These are phyloP conservation scores for Salvia splendens DNA, from an alignment of 257 asterid species.

Conservation along the genomic window DNA sequence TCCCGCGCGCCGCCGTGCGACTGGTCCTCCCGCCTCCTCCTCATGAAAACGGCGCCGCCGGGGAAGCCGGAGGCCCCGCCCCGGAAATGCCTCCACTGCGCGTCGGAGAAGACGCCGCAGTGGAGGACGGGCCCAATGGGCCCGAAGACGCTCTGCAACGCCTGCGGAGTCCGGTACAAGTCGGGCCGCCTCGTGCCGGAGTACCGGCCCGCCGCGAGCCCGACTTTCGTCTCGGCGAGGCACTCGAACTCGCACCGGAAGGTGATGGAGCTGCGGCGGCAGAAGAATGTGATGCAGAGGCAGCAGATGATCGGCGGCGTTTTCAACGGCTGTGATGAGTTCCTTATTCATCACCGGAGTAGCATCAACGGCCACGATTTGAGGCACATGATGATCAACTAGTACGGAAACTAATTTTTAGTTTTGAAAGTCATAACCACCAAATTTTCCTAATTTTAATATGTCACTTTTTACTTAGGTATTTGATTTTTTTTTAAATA, in stretches of 20 bases:
- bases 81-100: slow-evolving; percentile 87
- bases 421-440: slow-evolving; percentile 43
- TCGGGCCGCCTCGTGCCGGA: slow-evolving; percentile 97
- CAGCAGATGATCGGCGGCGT: slow-evolving; percentile 58
- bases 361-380: slow-evolving; percentile 62
- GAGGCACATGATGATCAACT: slow-evolving; percentile 62
- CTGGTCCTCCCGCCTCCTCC: slow-evolving; percentile 91
- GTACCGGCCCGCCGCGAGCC: slow-evolving; percentile 97
- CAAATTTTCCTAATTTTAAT: slow-evolving; percentile 47
- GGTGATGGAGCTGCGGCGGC: slow-evolving; percentile 91
- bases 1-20: slow-evolving; percentile 90
- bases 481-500: slow-evolving; percentile 46
- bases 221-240: slow-evolving; percentile 70
- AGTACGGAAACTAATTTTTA: slow-evolving; percentile 44
- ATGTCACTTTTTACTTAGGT: slow-evolving; percentile 28
- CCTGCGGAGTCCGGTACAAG: slow-evolving; percentile 94
- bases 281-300: slow-evolving; percentile 62
- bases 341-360: slow-evolving; percentile 62
- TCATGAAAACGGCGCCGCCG: slow-evolving; percentile 43
- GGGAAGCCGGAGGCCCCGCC: slow-evolving; percentile 56
- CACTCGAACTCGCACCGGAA: slow-evolving; percentile 98
- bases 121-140: slow-evolving; percentile 99
- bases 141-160: slow-evolving; percentile 92
- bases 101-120: slow-evolving; percentile 94
- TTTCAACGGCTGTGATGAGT: slow-evolving; percentile 88